A percentile compares a stretch with the other conserved stretches of the same genome.
Evolutionary conservation across 352 stramenopile genomes (phyloP).

Genomic region (Pythium angustatum): DNA sequence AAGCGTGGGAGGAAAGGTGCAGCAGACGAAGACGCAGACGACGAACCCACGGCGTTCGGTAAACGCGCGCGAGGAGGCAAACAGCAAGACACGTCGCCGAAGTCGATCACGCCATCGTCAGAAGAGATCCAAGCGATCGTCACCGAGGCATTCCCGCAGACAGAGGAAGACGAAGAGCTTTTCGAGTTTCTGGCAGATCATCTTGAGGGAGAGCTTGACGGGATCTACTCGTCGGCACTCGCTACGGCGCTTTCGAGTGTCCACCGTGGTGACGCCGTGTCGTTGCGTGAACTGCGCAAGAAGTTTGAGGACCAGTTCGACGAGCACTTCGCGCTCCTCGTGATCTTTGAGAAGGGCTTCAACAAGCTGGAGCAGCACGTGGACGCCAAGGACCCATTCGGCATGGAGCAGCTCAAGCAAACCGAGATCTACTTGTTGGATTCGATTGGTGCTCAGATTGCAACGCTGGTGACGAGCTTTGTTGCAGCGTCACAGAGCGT

Average conservation of each 20-base stretch:
- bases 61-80: constrained; percentile 39
- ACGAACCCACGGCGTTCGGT: background rate
- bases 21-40: constrained; percentile 19
- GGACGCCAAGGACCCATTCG: constrained; percentile 42
- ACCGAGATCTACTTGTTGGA: constrained; percentile 60
- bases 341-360: constrained; percentile 63
- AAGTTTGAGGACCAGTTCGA: constrained; percentile 81
- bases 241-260: constrained; percentile 59
- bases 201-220: constrained; percentile 43
- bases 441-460: constrained; percentile 50
- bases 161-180: constrained; percentile 77
- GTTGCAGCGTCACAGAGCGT: constrained; percentile 63
- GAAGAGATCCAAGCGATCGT: constrained; percentile 54
- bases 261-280: constrained; percentile 70
- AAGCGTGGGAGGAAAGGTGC: constrained; percentile 54
- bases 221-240: constrained; percentile 55
- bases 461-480: constrained; percentile 63
- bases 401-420: constrained; percentile 49
- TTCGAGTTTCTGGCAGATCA: constrained; percentile 50
- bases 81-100: constrained; percentile 5
- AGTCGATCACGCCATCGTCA: constrained; percentile 51
- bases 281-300: constrained; percentile 64
- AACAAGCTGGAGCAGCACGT: constrained; percentile 70
- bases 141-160: constrained; percentile 41
- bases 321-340: constrained; percentile 47